Evolutionary conservation across 148 eudicot genomes (phyloP), one percentile per base, ranked within the genome.

Genomic region (Rhododendron molle): DNA sequence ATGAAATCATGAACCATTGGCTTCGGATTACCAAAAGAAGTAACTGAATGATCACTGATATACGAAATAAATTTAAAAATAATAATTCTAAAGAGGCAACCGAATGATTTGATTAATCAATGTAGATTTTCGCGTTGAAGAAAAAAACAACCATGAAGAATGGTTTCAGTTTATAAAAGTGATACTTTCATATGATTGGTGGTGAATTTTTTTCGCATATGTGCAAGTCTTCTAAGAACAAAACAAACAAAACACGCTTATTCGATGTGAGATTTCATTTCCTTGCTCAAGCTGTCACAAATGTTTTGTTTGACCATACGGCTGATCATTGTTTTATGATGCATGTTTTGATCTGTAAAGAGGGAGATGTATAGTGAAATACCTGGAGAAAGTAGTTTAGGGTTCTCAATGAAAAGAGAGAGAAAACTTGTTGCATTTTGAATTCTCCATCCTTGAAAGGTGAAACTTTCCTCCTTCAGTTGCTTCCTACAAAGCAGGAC

Each of bases 401-500:
- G 72, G 58, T 38, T 32, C 60, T 80, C 16, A 47, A 60, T 58
- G 88, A 2, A 65, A 28, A 56, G 80, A 74, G 85, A 86, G 73
- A 84, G 85, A 81, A 52, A 47, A 83, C 43, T 79, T 38, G 86
- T 52, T 56, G 47, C 80, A 69, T 83, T 78, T 28, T 85, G 84
- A 26, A 21, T 30, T 81, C 47, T 74, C 56, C 81, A 81, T 85
- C 58, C 16, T 82, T 44, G 77, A 84, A 80, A 76, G 80, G 81
- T 18, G n/a, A 34, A 21, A 86, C 81, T 40, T 72, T 49, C 18
- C 56, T 71, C 72, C 84, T 23, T 52, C 83, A 32, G 49, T 85
- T 85, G 67, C 76, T 44, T 89, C 90, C 88, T 85, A 78, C 83
- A 81, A 86, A 80, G 26, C 3, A 74, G 89, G 88, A 67, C 80